These are phyloP conservation scores for Leishmania amazonensis DNA, from an alignment of 208 protist species.

Conservation along the genomic window DNA sequence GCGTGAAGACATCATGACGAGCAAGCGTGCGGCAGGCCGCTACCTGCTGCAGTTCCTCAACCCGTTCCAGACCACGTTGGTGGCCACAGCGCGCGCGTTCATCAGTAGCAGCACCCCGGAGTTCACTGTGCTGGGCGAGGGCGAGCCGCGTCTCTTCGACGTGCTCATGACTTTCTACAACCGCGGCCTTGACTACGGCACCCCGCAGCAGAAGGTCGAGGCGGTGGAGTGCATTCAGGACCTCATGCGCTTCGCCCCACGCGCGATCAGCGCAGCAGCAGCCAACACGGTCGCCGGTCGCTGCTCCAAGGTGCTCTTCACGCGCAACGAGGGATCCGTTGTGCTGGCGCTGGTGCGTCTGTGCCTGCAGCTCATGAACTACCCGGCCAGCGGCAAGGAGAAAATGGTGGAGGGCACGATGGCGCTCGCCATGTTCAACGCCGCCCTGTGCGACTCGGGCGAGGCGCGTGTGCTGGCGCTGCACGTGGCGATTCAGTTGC, in stretches of 20 bases:
- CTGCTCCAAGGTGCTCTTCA: slow-evolving; percentile 92
- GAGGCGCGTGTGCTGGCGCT: slow-evolving; percentile 81
- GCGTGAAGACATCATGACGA: slow-evolving; percentile 72
- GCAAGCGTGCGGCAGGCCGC: slow-evolving; percentile 78
- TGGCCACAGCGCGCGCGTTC: slow-evolving; percentile 62
- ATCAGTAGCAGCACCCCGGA: slow-evolving; percentile 52
- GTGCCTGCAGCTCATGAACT: slow-evolving; percentile 84
- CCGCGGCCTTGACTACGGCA: slow-evolving; percentile 89
- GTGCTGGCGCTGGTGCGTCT: slow-evolving; percentile 84
- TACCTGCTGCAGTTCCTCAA: slow-evolving; percentile 86
- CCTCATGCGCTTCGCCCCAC: slow-evolving; percentile 80
- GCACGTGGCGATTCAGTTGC: slow-evolving; percentile 77
- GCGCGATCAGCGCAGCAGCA: slow-evolving; percentile 59
- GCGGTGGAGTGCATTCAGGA: slow-evolving; percentile 91
- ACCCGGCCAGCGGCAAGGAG: slow-evolving; percentile 86
- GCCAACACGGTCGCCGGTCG: slow-evolving; percentile 86
- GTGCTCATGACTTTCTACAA: slow-evolving; percentile 88
- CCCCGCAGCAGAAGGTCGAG: slow-evolving; percentile 80
- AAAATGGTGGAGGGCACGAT: slow-evolving; percentile 91
- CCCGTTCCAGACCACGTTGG: slow-evolving; percentile 66
- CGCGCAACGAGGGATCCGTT: slow-evolving; percentile 85
- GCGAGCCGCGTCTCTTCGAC: slow-evolving; percentile 83
- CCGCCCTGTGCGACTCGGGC: slow-evolving; percentile 80
- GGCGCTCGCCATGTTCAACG: slow-evolving; percentile 90
- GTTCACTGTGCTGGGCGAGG: slow-evolving; percentile 76